phyloP scores from a whole-genome alignment of 495 filamentous ascomycete genomes.

The Xylaria sp. region DNA sequence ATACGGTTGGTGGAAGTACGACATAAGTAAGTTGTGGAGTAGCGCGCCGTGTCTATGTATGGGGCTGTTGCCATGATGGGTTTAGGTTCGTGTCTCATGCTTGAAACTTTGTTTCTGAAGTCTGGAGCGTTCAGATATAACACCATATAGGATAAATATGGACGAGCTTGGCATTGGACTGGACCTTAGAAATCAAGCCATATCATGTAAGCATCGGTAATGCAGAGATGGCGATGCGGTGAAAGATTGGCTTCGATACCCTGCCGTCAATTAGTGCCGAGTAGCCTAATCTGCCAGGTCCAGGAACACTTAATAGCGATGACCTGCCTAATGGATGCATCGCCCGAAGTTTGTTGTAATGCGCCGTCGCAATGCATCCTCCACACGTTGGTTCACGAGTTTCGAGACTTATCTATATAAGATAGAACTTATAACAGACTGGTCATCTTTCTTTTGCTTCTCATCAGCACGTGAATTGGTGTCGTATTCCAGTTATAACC shows the following conservation, averaged over 20 bases:
- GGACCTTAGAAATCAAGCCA: background rate
- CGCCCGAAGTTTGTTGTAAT: background rate
- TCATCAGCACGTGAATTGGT: background rate
- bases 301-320: background rate
- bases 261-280: background rate
- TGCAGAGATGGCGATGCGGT: background rate
- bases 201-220: conserved; percentile 1
- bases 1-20: background rate
- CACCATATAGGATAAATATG: background rate
- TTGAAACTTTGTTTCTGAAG: background rate
- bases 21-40: background rate
- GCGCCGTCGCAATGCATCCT: background rate
- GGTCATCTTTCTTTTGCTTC: background rate
- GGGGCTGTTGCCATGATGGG: background rate
- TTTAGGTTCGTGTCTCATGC: background rate
- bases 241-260: background rate
- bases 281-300: background rate
- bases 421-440: background rate
- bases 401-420: background rate
- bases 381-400: background rate
- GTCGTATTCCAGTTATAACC: background rate
- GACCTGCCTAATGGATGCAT: conserved; percentile 1
- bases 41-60: background rate
- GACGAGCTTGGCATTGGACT: background rate
- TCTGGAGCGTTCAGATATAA: background rate